phyloP scores from a whole-genome alignment of 2,329 filamentous ascomycete genomes.

The Ophiostoma sp. region DNA sequence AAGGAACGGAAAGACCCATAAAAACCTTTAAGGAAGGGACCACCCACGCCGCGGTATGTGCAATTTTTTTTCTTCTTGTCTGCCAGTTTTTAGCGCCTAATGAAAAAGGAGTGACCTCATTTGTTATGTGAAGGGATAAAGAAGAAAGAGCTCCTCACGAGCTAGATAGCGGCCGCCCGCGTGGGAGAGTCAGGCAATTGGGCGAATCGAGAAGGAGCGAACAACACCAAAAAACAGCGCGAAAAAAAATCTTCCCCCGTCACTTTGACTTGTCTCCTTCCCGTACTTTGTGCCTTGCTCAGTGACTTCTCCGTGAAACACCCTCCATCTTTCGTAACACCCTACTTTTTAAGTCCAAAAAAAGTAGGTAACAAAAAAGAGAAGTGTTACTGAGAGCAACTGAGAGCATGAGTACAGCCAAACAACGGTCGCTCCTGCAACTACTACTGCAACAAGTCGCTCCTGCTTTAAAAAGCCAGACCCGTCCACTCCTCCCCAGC shows the following conservation, averaged over 20 bases:
- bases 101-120: neutral
- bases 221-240: neutral
- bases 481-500: constrained; percentile 18
- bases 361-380: neutral
- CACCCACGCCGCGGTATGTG: neutral
- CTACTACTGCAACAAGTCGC: neutral
- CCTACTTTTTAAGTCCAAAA: constrained; percentile 7
- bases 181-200: neutral
- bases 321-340: neutral
- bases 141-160: neutral
- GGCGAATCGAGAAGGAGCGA: constrained; percentile 5
- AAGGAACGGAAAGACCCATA: neutral
- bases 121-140: neutral
- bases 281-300: neutral
- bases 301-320: neutral
- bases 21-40: neutral
- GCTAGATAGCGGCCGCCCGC: neutral
- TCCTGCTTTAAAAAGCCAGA: constrained; percentile 21
- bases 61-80: neutral
- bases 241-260: constrained; percentile 5
- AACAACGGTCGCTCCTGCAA: constrained; percentile 9
- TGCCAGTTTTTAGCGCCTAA: neutral
- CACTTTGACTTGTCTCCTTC: neutral
- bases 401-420: neutral
- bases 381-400: constrained; percentile 10